These are phyloP conservation scores for Fistulinella cinereoalba DNA, from an alignment of 1,284 basidiomycete genomes.

Conservation along the genomic window DNA sequence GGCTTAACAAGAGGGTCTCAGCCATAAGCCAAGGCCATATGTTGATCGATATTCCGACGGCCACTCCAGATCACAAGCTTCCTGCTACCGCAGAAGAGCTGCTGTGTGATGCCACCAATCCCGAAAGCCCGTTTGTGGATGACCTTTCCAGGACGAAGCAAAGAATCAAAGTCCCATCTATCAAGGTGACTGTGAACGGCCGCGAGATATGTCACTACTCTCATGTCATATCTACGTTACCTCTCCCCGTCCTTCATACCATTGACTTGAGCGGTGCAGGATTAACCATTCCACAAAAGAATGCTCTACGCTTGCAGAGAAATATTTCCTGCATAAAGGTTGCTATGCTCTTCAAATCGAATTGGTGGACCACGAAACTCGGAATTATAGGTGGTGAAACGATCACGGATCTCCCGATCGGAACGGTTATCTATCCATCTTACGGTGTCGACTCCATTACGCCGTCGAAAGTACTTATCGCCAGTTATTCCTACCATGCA, in stretches of 20 bases:
- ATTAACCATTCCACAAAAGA: conserved; percentile 15
- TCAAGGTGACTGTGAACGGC: conserved; percentile 5
- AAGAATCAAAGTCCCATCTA: too few species aligned
- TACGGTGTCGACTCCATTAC: conserved; percentile 33
- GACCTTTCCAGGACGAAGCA: not conserved
- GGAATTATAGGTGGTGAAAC: too few species aligned
- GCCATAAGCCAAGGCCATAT: conserved; percentile 2
- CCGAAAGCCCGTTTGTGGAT: too few species aligned
- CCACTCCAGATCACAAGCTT: not conserved
- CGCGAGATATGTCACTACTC: conserved; percentile 6
- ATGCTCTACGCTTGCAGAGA: conserved; percentile 5
- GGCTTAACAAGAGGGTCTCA: conserved; percentile 7
- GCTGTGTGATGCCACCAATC: not conserved
- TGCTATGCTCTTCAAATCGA: conserved; percentile 35
- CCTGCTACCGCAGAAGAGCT: not conserved
- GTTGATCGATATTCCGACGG: not conserved
- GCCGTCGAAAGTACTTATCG: conserved; percentile 19
- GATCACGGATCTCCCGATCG: too few species aligned
- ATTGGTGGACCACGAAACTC: too few species aligned
- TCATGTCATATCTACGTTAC: conserved; percentile 18
- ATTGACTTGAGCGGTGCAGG: conserved; percentile 11
- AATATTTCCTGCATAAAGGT: conserved; percentile 23
- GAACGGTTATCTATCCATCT: too few species aligned
- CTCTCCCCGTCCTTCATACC: conserved; percentile 10
- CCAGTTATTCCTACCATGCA: conserved; percentile 4